Percentiles rank a stretch among this genome's conserved stretches.
Evolutionary conservation across 495 filamentous ascomycete genomes (phyloP).

Genomic region (Lasiosphaeria miniovina): DNA sequence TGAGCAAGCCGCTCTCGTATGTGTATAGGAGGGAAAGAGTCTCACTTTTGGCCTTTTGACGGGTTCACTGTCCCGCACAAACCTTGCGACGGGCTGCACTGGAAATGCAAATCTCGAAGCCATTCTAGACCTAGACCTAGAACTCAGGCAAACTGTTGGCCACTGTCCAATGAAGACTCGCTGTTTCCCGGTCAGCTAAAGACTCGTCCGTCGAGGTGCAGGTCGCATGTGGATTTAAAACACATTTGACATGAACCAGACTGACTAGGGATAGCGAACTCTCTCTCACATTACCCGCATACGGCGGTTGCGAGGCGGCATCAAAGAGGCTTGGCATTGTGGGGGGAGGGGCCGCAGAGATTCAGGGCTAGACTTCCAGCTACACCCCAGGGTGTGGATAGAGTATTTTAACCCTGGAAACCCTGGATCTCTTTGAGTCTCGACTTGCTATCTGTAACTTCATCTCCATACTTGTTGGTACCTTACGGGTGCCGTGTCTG

Average conservation of each 20-base stretch:
- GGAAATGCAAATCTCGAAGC: conserved; percentile 54
- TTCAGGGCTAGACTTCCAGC: too few relatives aligned
- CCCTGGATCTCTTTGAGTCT: not conserved
- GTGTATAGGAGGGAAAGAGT: too few relatives aligned
- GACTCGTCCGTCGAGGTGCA: too few relatives aligned
- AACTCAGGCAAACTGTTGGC: conserved; percentile 13
- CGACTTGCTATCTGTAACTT: not conserved
- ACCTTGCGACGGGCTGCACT: conserved; percentile 61
- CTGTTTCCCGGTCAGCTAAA: too few relatives aligned
- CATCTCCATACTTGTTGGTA: too few relatives aligned
- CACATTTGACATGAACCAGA: not conserved
- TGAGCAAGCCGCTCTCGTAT: not conserved
- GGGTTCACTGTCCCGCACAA: conserved; percentile 56
- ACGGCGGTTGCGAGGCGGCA: too few relatives aligned
- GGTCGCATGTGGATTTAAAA: not conserved
- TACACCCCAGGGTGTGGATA: not conserved
- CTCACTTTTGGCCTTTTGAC: conserved; percentile 66
- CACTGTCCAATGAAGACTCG: too few relatives aligned
- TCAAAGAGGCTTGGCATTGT: too few relatives aligned
- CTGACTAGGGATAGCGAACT: not conserved
- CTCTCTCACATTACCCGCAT: too few relatives aligned
- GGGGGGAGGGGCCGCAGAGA: too few relatives aligned
- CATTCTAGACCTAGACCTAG: not conserved
- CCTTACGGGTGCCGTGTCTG: too few relatives aligned
- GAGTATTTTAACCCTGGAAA: too few relatives aligned